A percentile compares a stretch with the other conserved stretches of the same genome.
Conservation (phyloP, 768 basidiomycete genomes). For the Suillus clintonianus region DNA sequence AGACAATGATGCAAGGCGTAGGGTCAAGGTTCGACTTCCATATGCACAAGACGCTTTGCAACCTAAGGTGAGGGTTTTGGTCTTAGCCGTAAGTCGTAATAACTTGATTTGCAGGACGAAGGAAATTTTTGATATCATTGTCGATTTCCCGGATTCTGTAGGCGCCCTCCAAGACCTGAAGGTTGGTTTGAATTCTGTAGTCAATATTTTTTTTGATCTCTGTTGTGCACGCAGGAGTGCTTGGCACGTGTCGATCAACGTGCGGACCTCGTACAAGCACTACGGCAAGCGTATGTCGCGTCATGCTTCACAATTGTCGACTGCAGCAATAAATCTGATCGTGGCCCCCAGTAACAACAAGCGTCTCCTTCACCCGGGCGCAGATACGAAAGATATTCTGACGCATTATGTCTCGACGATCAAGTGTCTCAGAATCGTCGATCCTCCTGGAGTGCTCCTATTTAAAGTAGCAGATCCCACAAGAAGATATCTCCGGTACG, state of each 20-base stretch:
- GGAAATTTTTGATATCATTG: slow-evolving; percentile 96
- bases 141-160: slow-evolving; percentile 88
- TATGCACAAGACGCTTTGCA: slow-evolving; percentile 87
- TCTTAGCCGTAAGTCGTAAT: neutral
- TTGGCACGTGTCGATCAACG: slow-evolving; percentile 81
- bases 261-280: slow-evolving; percentile 66
- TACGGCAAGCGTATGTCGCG: slow-evolving; percentile 75
- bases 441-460: slow-evolving; percentile 89
- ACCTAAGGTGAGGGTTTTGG: slow-evolving; percentile 63
- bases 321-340: slow-evolving; percentile 5
- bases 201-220: neutral
- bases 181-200: slow-evolving; percentile 38
- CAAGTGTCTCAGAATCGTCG: slow-evolving; percentile 84
- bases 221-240: slow-evolving; percentile 55
- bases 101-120: slow-evolving; percentile 46
- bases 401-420: slow-evolving; percentile 92
- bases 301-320: neutral
- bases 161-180: slow-evolving; percentile 86
- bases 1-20: slow-evolving; percentile 71
- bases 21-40: slow-evolving; percentile 89
- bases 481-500: slow-evolving; percentile 80
- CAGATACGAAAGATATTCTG: slow-evolving; percentile 90
- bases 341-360: slow-evolving; percentile 63
- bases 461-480: slow-evolving; percentile 95
- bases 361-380: slow-evolving; percentile 92